Evolutionary conservation across 1,139 yeast genomes (phyloP), one percentile per base, ranked within the genome.

Genomic region (Blastobotrys petasosporus): DNA sequence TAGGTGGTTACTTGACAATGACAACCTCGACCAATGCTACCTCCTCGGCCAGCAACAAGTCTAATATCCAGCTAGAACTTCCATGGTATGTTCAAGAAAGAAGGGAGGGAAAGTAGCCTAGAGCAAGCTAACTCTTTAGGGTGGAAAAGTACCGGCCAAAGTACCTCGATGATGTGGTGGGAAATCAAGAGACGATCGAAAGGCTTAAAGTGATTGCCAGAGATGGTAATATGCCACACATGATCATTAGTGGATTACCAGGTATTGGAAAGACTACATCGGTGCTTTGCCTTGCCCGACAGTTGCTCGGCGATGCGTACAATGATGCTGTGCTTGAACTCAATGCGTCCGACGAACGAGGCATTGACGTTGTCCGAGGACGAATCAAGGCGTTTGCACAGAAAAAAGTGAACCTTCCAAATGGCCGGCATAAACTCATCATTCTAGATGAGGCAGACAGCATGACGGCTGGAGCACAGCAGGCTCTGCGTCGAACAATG

Each of bases 381-480:
- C 82, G 87, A 60, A 88, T 92, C 65, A 92, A 92, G 67, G 86
- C 85, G 52, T 92, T 92, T 72, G 97, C 98, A 3, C 97, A 90
- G 62, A 90, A 92, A 57, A 90, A 86, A 62, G 92, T 75, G 49
- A 85, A 70, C 60, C 74, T 77, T 61, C 95, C 75, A 54, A 76
- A 70, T 47, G 96, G 79, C 52, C 77, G 80, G 57, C 97, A 92
- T 61, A 92, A 92, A 72, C 85, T 92, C 50, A 77, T 92, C 53
- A 88, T 90, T 46, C 69, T 90, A 52, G 97, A 90, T 65, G 97
- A 90, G 65, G 97, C 97, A 0, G 97, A 92, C 63, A 85, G 95
- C n/a, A 86, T 92, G 90, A 92, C 98, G 0, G 90, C 97, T 0
- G 97, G 95, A 41, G 98, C 98, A 0, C 99, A 92, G 65, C 96